Base-by-base conservation (phyloP, 2,329 filamentous ascomycete genomes). In the Fusarium temperatum region DNA sequence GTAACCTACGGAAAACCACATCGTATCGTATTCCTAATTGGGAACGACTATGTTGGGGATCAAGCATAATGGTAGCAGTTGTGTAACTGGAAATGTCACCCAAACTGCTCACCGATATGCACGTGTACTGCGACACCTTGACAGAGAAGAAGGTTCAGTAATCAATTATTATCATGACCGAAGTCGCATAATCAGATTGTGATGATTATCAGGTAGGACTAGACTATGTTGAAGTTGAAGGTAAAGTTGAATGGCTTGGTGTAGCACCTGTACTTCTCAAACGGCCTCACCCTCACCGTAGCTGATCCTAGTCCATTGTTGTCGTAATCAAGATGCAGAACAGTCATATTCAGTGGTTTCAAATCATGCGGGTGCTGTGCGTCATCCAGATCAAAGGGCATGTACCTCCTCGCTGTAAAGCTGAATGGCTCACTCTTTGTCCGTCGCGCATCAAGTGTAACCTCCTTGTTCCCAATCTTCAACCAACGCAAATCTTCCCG, bases 251-350 rank as follows among this genome's bases (percentile, higher is more conserved):
- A 72, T 5, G 68, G 59, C 44, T 53, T 60, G 0, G 60, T 56
- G 1, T 72, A 65, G 18, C 70, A 72, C 5, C 70, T 60, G 8
- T 72, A 63, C 30, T 72, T 38, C 58, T 72, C 70, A 58, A 72
- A 72, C 1, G 64, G 70, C 3, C 68, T 38, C 8, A 69, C 64
- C 38, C 45, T 4, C 1, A 72, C 64, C 1, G 70, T 69, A 17
- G 70, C 70, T 3, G 58, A 65, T 4, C 70, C 68, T 0, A 72
- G 9, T 2, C 70, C 68, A 6, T 72, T 72, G 5, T 36, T 72
- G 5, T 72, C 63, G 9, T 72, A 72, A 15, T 72, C 70, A 2
- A 72, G 38, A 18, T 72, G 70, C 8, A 72, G 1, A 3, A 65
- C 55, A 1, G 70, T 72, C 70, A 69, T 69, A 6, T 72, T 55